Percentiles rank a stretch among this genome's conserved stretches.
These are phyloP conservation scores for Cryphonectria radicalis DNA, from an alignment of 2,329 filamentous ascomycete species.

Conservation along the genomic window DNA sequence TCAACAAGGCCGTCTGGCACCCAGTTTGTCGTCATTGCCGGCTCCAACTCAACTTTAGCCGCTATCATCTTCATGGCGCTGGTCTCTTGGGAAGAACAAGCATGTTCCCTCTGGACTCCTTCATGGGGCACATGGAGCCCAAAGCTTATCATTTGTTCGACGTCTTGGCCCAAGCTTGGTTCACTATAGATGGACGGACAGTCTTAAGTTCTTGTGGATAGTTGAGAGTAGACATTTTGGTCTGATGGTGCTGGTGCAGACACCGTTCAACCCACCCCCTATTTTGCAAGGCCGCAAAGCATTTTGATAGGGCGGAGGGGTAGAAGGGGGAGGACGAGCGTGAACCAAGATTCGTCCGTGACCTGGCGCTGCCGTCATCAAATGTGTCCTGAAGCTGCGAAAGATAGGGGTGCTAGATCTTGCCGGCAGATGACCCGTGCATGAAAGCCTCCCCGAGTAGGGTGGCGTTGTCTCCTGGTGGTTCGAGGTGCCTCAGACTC, in stretches of 20 bases:
- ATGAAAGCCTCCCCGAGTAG: neutral
- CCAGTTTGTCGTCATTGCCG: slow-evolving; percentile 23
- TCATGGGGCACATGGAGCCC: slow-evolving; percentile 5
- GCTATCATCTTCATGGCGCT: slow-evolving; percentile 9
- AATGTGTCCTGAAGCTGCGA: neutral
- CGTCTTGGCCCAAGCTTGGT: neutral
- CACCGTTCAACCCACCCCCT: neutral
- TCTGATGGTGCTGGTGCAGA: neutral
- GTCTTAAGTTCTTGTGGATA: slow-evolving; percentile 32
- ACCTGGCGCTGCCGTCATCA: slow-evolving; percentile 8
- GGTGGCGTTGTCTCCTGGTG: neutral
- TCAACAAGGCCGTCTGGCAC: neutral
- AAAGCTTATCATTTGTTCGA: slow-evolving; percentile 13
- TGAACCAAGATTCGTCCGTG: neutral
- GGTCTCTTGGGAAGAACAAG: slow-evolving; percentile 2
- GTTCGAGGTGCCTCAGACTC: neutral
- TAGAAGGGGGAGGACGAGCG: neutral
- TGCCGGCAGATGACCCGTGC: slow-evolving; percentile 4
- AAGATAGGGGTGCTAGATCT: neutral
- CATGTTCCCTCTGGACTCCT: neutral
- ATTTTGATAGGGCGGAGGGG: neutral
- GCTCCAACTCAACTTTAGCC: slow-evolving; percentile 13
- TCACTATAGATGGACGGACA: neutral
- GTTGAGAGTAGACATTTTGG: neutral
- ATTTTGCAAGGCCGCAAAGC: neutral